Percentiles rank a stretch among this genome's conserved stretches.
Conservation (phyloP, 1,139 yeast species). For the Scheffersomyces cryptocercus region DNA sequence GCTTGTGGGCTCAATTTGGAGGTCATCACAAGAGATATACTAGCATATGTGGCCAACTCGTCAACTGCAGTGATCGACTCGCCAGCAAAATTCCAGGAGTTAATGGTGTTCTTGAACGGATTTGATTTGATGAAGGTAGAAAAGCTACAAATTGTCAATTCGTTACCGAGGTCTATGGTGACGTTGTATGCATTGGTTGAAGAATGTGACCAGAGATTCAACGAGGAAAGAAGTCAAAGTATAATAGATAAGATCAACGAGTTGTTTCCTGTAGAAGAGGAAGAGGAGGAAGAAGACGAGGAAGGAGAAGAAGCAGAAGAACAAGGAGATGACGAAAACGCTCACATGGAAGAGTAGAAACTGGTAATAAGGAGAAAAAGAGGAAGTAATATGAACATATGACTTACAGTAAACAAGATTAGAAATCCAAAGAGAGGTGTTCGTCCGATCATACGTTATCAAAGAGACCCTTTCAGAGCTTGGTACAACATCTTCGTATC, state of each 20-base stretch:
- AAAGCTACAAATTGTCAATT: slow-evolving; percentile 77
- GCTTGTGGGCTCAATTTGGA: slow-evolving; percentile 58
- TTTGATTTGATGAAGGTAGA: slow-evolving; percentile 78
- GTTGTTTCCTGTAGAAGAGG: slow-evolving; percentile 48
- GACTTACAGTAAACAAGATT: too few species aligned
- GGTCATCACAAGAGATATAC: slow-evolving; percentile 64
- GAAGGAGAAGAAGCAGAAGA: slow-evolving; percentile 17
- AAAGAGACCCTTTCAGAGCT: too few species aligned
- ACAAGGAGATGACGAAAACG: too few species aligned
- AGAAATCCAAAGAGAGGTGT: too few species aligned
- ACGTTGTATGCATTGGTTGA: slow-evolving; percentile 79
- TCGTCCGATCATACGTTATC: too few species aligned
- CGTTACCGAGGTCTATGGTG: slow-evolving; percentile 78
- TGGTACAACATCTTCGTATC: too few species aligned
- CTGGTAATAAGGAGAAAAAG: too few species aligned
- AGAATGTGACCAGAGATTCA: slow-evolving; percentile 85
- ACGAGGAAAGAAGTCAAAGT: slow-evolving; percentile 58
- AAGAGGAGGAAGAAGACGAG: slow-evolving; percentile 35
- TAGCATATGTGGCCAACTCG: slow-evolving; percentile 48
- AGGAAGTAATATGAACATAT: too few species aligned
- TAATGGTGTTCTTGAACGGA: slow-evolving; percentile 53
- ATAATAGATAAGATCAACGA: slow-evolving; percentile 52
- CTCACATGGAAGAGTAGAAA: too few species aligned
- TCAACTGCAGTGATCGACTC: slow-evolving; percentile 45
- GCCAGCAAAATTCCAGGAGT: slow-evolving; percentile 48